Evolutionary conservation across 1,284 basidiomycete species (phyloP).

Genomic region (Quambalaria eucalypti): DNA sequence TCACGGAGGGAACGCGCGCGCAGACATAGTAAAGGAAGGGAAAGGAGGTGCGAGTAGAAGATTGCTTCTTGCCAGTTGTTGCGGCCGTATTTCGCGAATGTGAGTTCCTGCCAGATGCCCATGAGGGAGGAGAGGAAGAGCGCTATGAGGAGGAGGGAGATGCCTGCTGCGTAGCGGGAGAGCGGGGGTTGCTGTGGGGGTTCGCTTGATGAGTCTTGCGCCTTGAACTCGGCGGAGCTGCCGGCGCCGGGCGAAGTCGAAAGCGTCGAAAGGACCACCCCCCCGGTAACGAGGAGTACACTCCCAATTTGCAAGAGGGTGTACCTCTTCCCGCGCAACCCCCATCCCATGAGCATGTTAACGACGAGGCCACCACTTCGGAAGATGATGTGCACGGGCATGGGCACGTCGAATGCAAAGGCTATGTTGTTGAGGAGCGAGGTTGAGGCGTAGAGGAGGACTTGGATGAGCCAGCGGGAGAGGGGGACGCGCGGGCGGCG

Average conservation of each 20-base stretch:
- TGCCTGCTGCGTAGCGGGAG: slow-evolving; percentile 59
- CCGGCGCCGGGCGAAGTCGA: slow-evolving; percentile 59
- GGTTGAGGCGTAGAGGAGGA: slow-evolving; percentile 68
- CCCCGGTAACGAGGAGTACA: slow-evolving; percentile 68
- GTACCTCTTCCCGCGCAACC: slow-evolving; percentile 53
- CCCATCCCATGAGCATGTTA: slow-evolving; percentile 65
- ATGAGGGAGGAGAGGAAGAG: slow-evolving; percentile 72
- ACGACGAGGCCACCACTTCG: slow-evolving; percentile 78
- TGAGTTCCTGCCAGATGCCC: slow-evolving; percentile 76
- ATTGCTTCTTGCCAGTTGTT: slow-evolving; percentile 77
- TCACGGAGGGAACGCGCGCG: not conserved
- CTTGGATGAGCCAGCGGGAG: slow-evolving; percentile 67
- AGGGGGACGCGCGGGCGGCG: slow-evolving; percentile 56
- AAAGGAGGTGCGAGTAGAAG: slow-evolving; percentile 65
- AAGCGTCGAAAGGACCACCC: slow-evolving; percentile 73
- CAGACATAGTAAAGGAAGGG: slow-evolving; percentile 60
- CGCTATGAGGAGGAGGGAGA: slow-evolving; percentile 64
- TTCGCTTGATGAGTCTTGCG: slow-evolving; percentile 6
- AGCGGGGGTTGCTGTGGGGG: slow-evolving; percentile 34
- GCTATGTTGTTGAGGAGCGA: slow-evolving; percentile 84
- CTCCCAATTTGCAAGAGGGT: slow-evolving; percentile 49
- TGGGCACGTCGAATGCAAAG: slow-evolving; percentile 73
- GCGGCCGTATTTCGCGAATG: slow-evolving; percentile 60
- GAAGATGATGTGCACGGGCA: slow-evolving; percentile 90
- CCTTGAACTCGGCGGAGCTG: slow-evolving; percentile 24